Base-by-base conservation (phyloP, 176 grass and related monocot species). In the Cenchrus purpureus region DNA sequence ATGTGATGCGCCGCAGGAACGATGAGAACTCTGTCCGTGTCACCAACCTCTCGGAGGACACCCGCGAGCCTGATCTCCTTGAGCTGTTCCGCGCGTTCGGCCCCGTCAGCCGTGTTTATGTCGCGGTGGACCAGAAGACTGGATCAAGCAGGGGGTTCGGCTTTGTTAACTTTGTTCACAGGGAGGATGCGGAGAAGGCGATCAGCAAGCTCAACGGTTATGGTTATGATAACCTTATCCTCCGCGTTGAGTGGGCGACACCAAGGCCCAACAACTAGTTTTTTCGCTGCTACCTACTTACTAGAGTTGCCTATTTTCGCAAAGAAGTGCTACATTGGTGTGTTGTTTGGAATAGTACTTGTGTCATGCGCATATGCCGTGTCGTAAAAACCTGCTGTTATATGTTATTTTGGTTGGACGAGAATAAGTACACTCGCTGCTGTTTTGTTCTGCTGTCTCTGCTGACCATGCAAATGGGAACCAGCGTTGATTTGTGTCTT, bases 131-230 rank as follows among this genome's bases (percentile, higher is more conserved):
- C 51, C 91, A 97, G 63, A 97, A 92, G 89, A 91, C 94, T 79
- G 91, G 91, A 42, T 66, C 49, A 1, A 96, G 94, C 74, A 87
- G 94, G 61, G 91, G 94, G 1, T 93, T 93, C 45, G 91, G 91
- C 13, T 97, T 97, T 4, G 87, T 97, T 70, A 93, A 97, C 55
- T 93, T 97, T 12, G 87, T 97, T 8, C 90, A 97, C 84, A 87
- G 88, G 31, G 94, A 97, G 76, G 91, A 97, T 0, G 94, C 94
- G 0, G 94, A 94, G 69, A 93, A 88, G 87, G 91, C 94, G 22
- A 97, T 94, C 60, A 94, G 90, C 84, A 97, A 97, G 84, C 91
- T 97, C 60, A 97, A 97, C 76, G 94, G 94, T 3, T 97, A 97
- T 79, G 94, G 94, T 61, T 97, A 97, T 63, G 94, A 97, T 77